Base-by-base conservation (phyloP, 495 filamentous ascomycete genomes). In the Hypoxylon fragiforme region DNA sequence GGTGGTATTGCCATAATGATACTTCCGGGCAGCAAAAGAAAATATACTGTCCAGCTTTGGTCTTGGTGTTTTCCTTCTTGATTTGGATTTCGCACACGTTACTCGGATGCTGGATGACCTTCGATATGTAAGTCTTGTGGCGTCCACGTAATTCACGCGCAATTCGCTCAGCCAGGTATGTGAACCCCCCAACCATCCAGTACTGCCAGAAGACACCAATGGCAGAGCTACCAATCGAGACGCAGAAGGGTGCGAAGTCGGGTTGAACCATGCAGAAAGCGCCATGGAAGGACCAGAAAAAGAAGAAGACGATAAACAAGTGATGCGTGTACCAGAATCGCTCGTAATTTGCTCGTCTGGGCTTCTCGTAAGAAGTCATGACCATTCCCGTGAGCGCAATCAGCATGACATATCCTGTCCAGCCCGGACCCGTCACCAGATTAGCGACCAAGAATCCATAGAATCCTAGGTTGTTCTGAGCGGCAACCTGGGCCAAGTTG, bases 11-110 rank as follows among this genome's bases (percentile, higher is more conserved):
- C 84, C 83, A 90, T 35, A 91, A 70, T 1, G 87, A 89, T 21
- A 90, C 84, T 51, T 88, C 85, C 1, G 88, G 88, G 65, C 88
- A 91, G 76, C 86, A 90, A 41, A 91, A 77, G 73, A 89, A 88
- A 47, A 91, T 89, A 70, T 89, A 90, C 78, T 91, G 88, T 28
- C 88, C 88, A 42, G 87, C 87, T 49, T 79, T 79, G n/a, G 86
- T 85, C 72, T 83, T 86, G 22, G 85, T 88, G 68, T 85, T 75
- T 62, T 87, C 85, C 63, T 90, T 91, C 77, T 90, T 90, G 69
- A 92, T 89, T 68, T 91, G 88, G 44, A 92, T 89, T 63, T 92
- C 88, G 62, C 86, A 82, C 14, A 92, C 88, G 58, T 88, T 88
- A 71, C 86, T 87, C 4, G 88, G 87, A 70, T 91, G 88, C 68